Conservation (phyloP, 208 protist genomes). For the Trypanosoma theileri region DNA sequence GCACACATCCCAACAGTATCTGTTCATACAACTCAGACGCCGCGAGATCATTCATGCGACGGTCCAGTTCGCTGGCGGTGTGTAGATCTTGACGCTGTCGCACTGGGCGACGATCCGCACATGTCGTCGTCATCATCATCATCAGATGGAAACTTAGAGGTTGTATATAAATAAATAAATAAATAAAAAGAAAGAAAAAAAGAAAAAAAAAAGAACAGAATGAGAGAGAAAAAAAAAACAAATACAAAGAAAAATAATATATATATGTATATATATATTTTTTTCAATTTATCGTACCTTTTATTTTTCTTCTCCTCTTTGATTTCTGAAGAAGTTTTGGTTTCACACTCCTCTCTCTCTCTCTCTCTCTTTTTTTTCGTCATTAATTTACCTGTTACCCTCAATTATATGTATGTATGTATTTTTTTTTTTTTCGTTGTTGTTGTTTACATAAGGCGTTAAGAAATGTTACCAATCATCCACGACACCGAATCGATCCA, state of each 20-base stretch:
- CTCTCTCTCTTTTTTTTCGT: background rate
- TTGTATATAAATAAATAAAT: slow-evolving; percentile 6
- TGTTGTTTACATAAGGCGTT: background rate
- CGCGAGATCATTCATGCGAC: slow-evolving; percentile 71
- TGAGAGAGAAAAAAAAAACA: background rate
- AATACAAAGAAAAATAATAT: background rate
- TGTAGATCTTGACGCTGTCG: slow-evolving; percentile 77
- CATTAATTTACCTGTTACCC: background rate
- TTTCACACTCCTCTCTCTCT: background rate
- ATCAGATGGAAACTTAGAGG: background rate
- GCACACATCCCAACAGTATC: slow-evolving; percentile 67
- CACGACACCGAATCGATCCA: slow-evolving; percentile 95
- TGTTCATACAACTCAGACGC: slow-evolving; percentile 83
- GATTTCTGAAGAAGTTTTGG: background rate
- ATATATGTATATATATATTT: too few species aligned
- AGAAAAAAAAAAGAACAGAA: slow-evolving; percentile 13
- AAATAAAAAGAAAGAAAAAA: slow-evolving; percentile 10
- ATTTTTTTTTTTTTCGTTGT: background rate
- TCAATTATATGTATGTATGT: background rate
- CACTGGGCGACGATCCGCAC: slow-evolving; percentile 3
- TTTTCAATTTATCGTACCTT: too few species aligned
- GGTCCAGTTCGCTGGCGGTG: slow-evolving; percentile 52
- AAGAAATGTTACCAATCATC: slow-evolving; percentile 83
- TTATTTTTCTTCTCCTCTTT: background rate
- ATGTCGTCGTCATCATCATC: slow-evolving; percentile 2